A percentile compares a stretch with the other conserved stretches of the same genome.
phyloP scores from a whole-genome alignment of 768 basidiomycete species.

The Kwoniella dendrophila region DNA sequence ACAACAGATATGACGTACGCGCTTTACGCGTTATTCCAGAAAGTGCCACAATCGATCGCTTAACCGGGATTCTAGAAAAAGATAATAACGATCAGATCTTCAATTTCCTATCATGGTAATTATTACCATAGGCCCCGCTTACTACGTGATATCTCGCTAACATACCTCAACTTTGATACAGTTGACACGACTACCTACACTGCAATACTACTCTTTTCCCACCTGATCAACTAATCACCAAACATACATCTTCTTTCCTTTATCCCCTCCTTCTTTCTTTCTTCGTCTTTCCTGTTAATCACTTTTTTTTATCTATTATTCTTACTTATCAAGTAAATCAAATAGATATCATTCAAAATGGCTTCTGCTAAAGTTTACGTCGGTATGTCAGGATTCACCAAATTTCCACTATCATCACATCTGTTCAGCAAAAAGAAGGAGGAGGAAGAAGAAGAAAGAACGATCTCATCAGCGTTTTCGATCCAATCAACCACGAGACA shows the following conservation, averaged over 20 bases:
- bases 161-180: no score
- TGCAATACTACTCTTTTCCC: neutral
- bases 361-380: slow-evolving; percentile 55
- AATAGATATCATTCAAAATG: slow-evolving; percentile 20
- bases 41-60: no score
- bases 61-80: no score
- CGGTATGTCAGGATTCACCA: slow-evolving; percentile 40
- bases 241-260: slow-evolving; percentile 2
- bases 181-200: no score
- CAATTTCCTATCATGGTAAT: no score
- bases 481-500: neutral
- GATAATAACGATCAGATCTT: no score
- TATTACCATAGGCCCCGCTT: no score
- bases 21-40: no score
- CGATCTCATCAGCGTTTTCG: slow-evolving; percentile 3
- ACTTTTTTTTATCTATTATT: neutral
- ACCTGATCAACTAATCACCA: neutral
- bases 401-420: neutral
- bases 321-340: slow-evolving; percentile 6
- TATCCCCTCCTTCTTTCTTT: slow-evolving; percentile 13
- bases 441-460: neutral
- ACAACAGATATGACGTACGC: no score
- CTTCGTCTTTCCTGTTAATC: slow-evolving; percentile 5
- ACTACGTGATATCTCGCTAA: no score
- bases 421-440: slow-evolving; percentile 1